Conservation (phyloP, 768 basidiomycete species). For the Candolleomyces aberdarensis region DNA sequence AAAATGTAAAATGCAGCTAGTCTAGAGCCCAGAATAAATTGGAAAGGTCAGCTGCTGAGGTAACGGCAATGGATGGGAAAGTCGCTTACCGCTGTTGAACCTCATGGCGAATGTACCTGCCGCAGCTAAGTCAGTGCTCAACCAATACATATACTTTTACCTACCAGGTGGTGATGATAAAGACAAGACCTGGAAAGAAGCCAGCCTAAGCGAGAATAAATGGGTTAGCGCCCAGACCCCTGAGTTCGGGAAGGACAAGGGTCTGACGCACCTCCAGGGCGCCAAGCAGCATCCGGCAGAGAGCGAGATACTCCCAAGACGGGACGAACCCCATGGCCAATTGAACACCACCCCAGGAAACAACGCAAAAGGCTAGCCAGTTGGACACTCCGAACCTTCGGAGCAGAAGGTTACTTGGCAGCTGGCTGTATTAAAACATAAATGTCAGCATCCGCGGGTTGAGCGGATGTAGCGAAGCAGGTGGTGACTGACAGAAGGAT, state of each 20-base stretch:
- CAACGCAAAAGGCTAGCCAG: slow-evolving; percentile 38
- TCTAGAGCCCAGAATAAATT: slow-evolving; percentile 20
- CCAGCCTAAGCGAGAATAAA: slow-evolving; percentile 34
- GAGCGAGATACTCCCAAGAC: slow-evolving; percentile 36
- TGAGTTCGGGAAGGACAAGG: neutral
- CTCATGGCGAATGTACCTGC: slow-evolving; percentile 50
- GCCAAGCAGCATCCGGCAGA: slow-evolving; percentile 41
- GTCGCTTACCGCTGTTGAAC: slow-evolving; percentile 43
- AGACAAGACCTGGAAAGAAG: slow-evolving; percentile 48
- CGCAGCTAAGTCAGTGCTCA: neutral
- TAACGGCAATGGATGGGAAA: neutral
- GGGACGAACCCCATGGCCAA: slow-evolving; percentile 46
- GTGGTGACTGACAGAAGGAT: slow-evolving; percentile 36
- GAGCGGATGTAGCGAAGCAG: neutral
- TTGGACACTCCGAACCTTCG: slow-evolving; percentile 41
- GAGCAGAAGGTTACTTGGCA: slow-evolving; percentile 43
- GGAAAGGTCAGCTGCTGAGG: neutral
- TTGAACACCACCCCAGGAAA: slow-evolving; percentile 44
- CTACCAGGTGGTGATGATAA: slow-evolving; percentile 49
- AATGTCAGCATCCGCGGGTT: neutral
- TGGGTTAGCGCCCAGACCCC: neutral
- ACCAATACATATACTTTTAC: slow-evolving; percentile 6
- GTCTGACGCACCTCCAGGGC: slow-evolving; percentile 34
- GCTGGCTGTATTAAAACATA: slow-evolving; percentile 25
- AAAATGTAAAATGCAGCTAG: slow-evolving; percentile 47